Percentiles rank a stretch among this genome's conserved stretches.
phyloP scores from a whole-genome alignment of 805 yeast genomes.

The Yarrowia sp. region DNA sequence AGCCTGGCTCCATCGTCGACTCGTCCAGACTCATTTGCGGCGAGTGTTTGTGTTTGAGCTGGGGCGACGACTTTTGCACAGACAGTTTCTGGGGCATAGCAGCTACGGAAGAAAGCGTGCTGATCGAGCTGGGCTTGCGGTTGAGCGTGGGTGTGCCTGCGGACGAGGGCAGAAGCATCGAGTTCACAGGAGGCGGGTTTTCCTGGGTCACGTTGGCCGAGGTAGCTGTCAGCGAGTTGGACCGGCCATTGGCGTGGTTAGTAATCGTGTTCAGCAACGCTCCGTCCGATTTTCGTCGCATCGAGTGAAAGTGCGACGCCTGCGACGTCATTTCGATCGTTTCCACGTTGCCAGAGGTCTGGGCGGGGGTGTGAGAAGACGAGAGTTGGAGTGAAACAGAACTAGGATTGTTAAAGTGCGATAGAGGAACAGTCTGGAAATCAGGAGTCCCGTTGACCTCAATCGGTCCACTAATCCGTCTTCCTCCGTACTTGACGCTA shows the following conservation, averaged over 20 bases:
- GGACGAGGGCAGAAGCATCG: not conserved
- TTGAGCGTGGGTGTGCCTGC: not conserved
- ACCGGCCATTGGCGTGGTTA: not conserved
- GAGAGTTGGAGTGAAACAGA: not conserved
- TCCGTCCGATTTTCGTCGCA: constrained; percentile 16
- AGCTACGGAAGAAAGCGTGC: no score
- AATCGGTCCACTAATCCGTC: constrained; percentile 13
- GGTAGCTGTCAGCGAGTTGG: not conserved
- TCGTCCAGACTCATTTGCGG: constrained; percentile 1
- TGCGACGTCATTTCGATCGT: constrained; percentile 35
- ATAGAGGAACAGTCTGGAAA: constrained; percentile 8
- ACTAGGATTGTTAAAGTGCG: constrained; percentile 13
- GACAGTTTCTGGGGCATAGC: not conserved
- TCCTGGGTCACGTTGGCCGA: constrained; percentile 9
- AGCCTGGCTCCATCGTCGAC: constrained; percentile 2
- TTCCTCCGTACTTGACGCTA: constrained; percentile 14
- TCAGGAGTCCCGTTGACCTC: constrained; percentile 33
- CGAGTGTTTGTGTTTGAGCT: constrained; percentile 8
- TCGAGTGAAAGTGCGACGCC: constrained; percentile 27
- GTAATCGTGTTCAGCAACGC: constrained; percentile 3
- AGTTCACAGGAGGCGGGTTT: constrained; percentile 3
- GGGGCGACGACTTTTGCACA: not conserved
- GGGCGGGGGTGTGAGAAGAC: constrained; percentile 1
- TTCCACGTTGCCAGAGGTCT: not conserved
- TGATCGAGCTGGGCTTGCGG: constrained; percentile 2